Evolutionary conservation across 2,329 filamentous ascomycete genomes (phyloP).

Genomic region (Capronia coronata): DNA sequence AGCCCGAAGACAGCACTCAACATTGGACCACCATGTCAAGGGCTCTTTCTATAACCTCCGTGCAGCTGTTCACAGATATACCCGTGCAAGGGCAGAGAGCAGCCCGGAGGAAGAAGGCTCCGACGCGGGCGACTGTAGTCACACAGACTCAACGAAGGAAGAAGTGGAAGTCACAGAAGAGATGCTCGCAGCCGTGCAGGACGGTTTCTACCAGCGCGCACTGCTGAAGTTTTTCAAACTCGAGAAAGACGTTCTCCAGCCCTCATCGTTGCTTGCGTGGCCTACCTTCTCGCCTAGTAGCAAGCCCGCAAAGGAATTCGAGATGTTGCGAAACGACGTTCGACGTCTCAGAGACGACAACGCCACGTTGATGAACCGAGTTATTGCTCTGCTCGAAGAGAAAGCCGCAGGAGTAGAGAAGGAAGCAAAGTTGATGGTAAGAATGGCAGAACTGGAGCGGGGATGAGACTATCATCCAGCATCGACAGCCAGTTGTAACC

Average conservation of each 20-base stretch:
- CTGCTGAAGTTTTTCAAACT: not conserved
- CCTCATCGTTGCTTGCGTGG: not conserved
- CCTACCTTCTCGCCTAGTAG: not conserved
- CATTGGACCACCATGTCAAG: not conserved
- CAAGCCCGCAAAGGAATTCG: not conserved
- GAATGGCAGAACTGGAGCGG: not conserved
- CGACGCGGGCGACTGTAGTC: not conserved
- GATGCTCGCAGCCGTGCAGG: not conserved
- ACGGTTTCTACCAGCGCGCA: not conserved
- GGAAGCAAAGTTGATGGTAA: constrained; percentile 2
- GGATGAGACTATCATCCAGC: too few relatives aligned
- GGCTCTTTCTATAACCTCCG: not conserved
- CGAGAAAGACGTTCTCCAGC: not conserved
- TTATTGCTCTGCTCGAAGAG: constrained; percentile 1
- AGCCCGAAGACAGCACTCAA: not conserved
- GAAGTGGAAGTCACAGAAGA: not conserved
- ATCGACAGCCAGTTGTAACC: too few relatives aligned
- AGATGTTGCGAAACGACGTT: not conserved
- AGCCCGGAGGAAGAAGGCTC: not conserved
- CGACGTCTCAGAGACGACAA: not conserved
- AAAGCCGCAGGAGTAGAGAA: not conserved
- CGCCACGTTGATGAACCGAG: not conserved
- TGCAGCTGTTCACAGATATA: not conserved
- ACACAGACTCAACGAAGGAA: not conserved
- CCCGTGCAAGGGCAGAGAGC: not conserved